These are phyloP conservation scores for Apiotrichum laibachii DNA, from an alignment of 1,284 basidiomycete species.

Conservation along the genomic window DNA sequence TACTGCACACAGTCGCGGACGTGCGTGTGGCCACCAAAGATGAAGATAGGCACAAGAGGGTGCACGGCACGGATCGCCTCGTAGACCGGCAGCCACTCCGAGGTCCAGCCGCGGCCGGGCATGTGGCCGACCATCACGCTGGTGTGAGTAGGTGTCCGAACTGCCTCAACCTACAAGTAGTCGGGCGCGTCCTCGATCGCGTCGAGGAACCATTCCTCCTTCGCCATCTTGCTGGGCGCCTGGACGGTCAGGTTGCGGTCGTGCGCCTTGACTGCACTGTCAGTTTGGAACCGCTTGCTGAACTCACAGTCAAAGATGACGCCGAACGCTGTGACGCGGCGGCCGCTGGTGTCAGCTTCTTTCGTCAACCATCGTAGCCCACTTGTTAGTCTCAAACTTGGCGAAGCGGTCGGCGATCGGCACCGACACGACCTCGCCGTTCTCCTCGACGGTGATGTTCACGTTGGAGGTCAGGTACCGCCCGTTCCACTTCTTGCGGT, in stretches of 20 bases:
- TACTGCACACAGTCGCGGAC: slow-evolving; percentile 69
- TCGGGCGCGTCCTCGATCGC: slow-evolving; percentile 77
- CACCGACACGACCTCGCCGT: slow-evolving; percentile 49
- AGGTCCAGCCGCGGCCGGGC: slow-evolving; percentile 43
- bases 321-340: slow-evolving; percentile 72
- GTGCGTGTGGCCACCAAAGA: slow-evolving; percentile 75
- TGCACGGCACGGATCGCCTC: slow-evolving; percentile 70
- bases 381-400: slow-evolving; percentile 75
- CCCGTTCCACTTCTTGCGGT: slow-evolving; percentile 59
- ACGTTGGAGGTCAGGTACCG: slow-evolving; percentile 79
- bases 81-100: slow-evolving; percentile 67
- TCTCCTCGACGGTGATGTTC: slow-evolving; percentile 69
- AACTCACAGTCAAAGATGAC: slow-evolving; percentile 63
- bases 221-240: slow-evolving; percentile 67
- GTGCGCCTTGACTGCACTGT: slow-evolving; percentile 39
- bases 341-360: slow-evolving; percentile 51
- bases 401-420: slow-evolving; percentile 59
- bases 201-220: slow-evolving; percentile 66
- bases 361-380: slow-evolving; percentile 25
- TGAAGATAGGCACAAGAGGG: slow-evolving; percentile 68
- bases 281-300: background rate
- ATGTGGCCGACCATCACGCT: slow-evolving; percentile 46
- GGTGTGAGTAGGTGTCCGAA: background rate
- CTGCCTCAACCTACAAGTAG: slow-evolving; percentile 57
- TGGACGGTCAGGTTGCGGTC: slow-evolving; percentile 67